phyloP scores from a whole-genome alignment of 139 green algal genomes.

The Closterium sp. region DNA sequence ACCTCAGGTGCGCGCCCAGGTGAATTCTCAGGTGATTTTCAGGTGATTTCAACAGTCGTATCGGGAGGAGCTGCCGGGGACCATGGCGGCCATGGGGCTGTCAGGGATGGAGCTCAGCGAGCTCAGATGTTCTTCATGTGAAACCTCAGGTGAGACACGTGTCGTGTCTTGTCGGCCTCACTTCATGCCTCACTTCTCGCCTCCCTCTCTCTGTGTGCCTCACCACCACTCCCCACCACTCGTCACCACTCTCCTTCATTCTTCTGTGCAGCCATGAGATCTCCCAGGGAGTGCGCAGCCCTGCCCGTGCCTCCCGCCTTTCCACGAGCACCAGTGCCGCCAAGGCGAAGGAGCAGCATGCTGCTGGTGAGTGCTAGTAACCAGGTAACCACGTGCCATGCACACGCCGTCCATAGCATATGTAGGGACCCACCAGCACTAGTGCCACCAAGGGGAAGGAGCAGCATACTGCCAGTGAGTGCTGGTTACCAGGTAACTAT shows the following conservation, averaged over 20 bases:
- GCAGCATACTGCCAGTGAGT: no score
- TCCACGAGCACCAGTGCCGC: not conserved
- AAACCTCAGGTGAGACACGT: no score
- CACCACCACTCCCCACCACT: no score
- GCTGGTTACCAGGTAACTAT: no score
- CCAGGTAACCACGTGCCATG: not conserved
- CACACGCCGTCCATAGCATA: not conserved
- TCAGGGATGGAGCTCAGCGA: slow-evolving; percentile 52
- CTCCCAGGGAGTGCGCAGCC: not conserved
- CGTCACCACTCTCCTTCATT: not conserved
- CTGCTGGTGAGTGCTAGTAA: not conserved
- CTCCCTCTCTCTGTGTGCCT: not conserved
- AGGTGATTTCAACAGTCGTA: not conserved
- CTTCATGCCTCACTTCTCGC: no score
- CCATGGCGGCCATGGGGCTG: slow-evolving; percentile 38
- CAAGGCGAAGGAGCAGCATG: not conserved
- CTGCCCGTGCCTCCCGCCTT: not conserved
- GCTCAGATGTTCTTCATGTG: slow-evolving; percentile 15
- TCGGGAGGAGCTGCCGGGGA: slow-evolving; percentile 40
- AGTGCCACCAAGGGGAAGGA: no score
- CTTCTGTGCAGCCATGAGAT: not conserved
- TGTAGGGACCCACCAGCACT: no score
- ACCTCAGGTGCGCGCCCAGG: slow-evolving; percentile 50
- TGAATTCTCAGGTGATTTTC: no score
- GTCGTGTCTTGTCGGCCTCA: no score